Base-by-base conservation (phyloP, 225 moss, liverwort and hornwort species). In the Polytrichum formosum region DNA sequence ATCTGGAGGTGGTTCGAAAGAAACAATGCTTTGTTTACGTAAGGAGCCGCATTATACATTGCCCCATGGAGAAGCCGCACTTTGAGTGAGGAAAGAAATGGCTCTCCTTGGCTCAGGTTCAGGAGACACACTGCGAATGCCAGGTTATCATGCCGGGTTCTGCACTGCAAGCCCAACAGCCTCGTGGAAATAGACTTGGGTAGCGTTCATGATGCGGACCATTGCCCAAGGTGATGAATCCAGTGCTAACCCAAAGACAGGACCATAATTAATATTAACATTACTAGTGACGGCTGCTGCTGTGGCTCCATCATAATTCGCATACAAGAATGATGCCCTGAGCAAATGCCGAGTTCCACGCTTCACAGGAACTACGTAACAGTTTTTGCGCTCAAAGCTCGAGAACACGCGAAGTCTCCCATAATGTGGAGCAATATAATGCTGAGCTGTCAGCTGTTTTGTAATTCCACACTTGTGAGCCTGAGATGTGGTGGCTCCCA, bases 41-140 rank as follows among this genome's bases (percentile, higher is more conserved):
- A 79, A n/a, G 66, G 1, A 18, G 65, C 56, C 5, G 69, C 62
- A 65, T 7, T 31, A 31, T 88, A 84, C 81, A 85, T 84, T 2
- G 37, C 78, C 1, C 67, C 78, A 6, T 17, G 19, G 6, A 85
- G 64, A 2, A 82, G 85, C 53, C 88, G 73, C 18, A 88, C 59
- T 77, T 88, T 82, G 30, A 88, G 54, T 13, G 88, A 61, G 13
- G 85, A 82, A 10, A 88, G 78, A 56, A 88, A 88, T 2, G 88
- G 85, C 5, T 25, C 59, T 5, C 85, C 2, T 74, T 82, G 27
- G 67, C 59, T n/a, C 72, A 70, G 33, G 18, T 64, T 63, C 56
- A 85, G 7, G 8, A 88, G 66, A 61, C 88, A 88, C 5, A 88
- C 82, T 7, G 62, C 27, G 37, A 88, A 84, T 1, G 67, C 63